phyloP scores from a whole-genome alignment of 108 stramenopile species.

The Fragilaria crotonensis region DNA sequence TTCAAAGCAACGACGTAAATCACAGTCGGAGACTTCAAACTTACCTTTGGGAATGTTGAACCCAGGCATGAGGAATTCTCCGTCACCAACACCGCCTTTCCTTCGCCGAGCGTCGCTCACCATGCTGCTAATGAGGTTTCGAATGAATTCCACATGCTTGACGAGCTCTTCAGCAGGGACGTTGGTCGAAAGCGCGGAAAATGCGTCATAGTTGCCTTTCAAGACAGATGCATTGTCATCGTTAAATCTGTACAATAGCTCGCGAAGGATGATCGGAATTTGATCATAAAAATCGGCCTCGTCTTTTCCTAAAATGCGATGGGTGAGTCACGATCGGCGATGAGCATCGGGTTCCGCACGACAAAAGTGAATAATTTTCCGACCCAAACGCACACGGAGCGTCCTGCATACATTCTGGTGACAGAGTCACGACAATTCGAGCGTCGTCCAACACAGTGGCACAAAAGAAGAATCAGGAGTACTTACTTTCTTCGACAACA shows the following conservation, averaged over 20 bases:
- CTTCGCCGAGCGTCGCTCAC: conserved; percentile 80
- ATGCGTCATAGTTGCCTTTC: conserved; percentile 49
- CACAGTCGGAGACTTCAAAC: conserved; percentile 5
- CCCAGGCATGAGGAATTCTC: conserved; percentile 88
- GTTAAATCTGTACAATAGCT: conserved; percentile 86
- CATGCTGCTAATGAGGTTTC: conserved; percentile 86
- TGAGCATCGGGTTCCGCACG: background rate
- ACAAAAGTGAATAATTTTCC: too few species aligned
- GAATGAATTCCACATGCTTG: conserved; percentile 83
- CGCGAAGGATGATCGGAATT: conserved; percentile 78
- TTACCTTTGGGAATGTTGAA: conserved; percentile 91
- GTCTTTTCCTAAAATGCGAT: too few species aligned
- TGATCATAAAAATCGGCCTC: conserved; percentile 83
- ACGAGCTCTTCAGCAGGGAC: conserved; percentile 90
- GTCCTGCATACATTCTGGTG: too few species aligned
- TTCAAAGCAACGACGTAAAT: conserved; percentile 2
- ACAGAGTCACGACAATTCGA: background rate
- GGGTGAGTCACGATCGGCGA: background rate
- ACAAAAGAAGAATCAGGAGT: too few species aligned
- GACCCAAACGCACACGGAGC: too few species aligned
- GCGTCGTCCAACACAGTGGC: too few species aligned
- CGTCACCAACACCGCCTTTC: conserved; percentile 84
- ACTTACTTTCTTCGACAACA: conserved; percentile 77
- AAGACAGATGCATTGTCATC: conserved; percentile 77
- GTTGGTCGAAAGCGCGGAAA: conserved; percentile 65